Evolutionary conservation across 805 yeast genomes (phyloP).

Genomic region (Ogataea paraovalis): DNA sequence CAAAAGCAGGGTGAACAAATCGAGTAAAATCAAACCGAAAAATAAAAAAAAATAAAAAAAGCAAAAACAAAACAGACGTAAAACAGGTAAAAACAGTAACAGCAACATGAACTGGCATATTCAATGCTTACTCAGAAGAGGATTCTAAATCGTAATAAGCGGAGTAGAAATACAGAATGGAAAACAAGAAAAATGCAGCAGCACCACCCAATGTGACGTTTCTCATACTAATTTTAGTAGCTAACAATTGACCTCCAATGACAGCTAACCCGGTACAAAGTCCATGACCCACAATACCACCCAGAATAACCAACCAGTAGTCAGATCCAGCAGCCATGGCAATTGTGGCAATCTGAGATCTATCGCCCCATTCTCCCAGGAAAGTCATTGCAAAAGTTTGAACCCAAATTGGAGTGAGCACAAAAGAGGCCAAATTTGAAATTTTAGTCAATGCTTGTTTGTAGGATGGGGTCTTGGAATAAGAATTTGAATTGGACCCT

Average conservation of each 20-base stretch:
- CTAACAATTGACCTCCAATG: constrained; percentile 85
- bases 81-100: background rate
- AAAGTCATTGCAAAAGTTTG: constrained; percentile 95
- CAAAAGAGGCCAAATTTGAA: constrained; percentile 51
- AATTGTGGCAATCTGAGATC: constrained; percentile 96
- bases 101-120: background rate
- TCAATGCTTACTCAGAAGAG: background rate
- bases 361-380: constrained; percentile 98
- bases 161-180: constrained; percentile 73
- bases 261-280: constrained; percentile 89
- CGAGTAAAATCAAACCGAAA: no score
- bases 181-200: constrained; percentile 75
- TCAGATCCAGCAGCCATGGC: constrained; percentile 98
- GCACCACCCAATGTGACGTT: constrained; percentile 92
- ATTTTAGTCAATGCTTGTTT: constrained; percentile 33
- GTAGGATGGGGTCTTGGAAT: constrained; percentile 1
- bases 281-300: constrained; percentile 88
- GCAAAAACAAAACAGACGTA: background rate
- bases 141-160: constrained; percentile 39
- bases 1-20: no score
- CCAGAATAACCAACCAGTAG: constrained; percentile 83
- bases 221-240: constrained; percentile 85
- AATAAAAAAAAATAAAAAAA: background rate
- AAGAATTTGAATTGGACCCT: constrained; percentile 33
- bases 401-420: constrained; percentile 86